Conservation (phyloP, 106 monocot species). For the Xerophyta viscosa region DNA sequence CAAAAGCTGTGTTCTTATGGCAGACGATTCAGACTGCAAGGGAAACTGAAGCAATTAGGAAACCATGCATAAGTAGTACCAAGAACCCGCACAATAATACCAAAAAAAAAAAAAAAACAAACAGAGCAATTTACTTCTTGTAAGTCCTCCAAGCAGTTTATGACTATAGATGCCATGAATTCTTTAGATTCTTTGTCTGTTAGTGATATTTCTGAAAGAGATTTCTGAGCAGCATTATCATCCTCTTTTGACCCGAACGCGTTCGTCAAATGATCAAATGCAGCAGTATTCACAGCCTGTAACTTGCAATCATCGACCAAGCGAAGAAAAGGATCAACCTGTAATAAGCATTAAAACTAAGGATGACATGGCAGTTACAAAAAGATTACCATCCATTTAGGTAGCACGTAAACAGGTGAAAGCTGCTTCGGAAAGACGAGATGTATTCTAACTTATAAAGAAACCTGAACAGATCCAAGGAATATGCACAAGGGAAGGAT, state of each 20-base stretch:
- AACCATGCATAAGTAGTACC: no score
- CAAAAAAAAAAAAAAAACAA: background rate
- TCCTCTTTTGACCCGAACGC: conserved; percentile 72
- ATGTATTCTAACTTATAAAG: no score
- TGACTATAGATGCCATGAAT: conserved; percentile 40
- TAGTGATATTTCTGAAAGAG: conserved; percentile 33
- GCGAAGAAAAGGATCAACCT: conserved; percentile 81
- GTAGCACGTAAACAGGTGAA: no score
- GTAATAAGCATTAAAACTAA: conserved; percentile 10
- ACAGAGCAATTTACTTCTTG: conserved; percentile 35
- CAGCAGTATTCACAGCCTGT: conserved; percentile 23
- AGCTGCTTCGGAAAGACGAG: no score
- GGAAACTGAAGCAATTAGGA: background rate
- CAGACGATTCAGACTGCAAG: conserved; percentile 45
- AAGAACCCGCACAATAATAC: no score
- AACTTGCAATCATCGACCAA: conserved; percentile 64
- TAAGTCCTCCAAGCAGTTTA: conserved; percentile 41
- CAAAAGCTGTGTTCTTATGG: conserved; percentile 39
- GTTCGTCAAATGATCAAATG: conserved; percentile 14
- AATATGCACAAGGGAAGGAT: background rate
- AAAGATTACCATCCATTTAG: no score
- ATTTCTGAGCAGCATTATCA: conserved; percentile 43
- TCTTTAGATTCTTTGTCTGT: conserved; percentile 36
- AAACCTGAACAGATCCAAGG: no score
- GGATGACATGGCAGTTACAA: no score